A percentile compares a stretch with the other conserved stretches of the same genome.
phyloP scores from a whole-genome alignment of 2,329 filamentous ascomycete species.

The Parastagonospora nodorum region DNA sequence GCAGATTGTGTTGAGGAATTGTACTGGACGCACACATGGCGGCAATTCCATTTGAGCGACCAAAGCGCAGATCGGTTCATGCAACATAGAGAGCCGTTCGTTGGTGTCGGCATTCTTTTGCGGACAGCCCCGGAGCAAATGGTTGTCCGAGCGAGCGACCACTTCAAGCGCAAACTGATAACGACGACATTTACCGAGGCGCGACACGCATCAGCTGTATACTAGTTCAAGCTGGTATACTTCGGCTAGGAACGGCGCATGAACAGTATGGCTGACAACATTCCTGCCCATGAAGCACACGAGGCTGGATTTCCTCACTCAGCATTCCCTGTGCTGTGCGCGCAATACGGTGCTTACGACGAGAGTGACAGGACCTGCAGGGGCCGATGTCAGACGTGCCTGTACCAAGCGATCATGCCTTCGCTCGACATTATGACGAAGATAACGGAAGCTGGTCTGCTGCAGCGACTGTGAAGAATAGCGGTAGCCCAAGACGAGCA shows the following conservation, averaged over 20 bases:
- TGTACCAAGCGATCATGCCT: constrained; percentile 19
- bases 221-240: constrained; percentile 17
- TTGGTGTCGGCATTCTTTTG: not conserved
- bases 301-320: constrained; percentile 1
- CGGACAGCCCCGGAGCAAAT: not conserved
- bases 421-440: constrained; percentile 20
- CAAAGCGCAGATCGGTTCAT: constrained; percentile 20
- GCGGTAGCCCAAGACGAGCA: constrained; percentile 4
- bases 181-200: constrained; percentile 1
- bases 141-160: constrained; percentile 8
- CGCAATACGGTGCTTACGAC: constrained; percentile 23
- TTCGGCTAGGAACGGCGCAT: constrained; percentile 10
- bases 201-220: not conserved
- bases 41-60: constrained; percentile 22
- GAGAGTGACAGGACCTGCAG: constrained; percentile 31
- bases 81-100: constrained; percentile 16
- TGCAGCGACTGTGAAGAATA: constrained; percentile 5
- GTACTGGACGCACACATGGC: constrained; percentile 9
- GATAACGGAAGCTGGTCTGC: constrained; percentile 17
- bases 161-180: not conserved
- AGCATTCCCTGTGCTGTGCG: constrained; percentile 19
- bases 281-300: constrained; percentile 15
- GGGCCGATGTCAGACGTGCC: constrained; percentile 37
- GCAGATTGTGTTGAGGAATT: constrained; percentile 31
- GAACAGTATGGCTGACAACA: constrained; percentile 12